Base-by-base conservation (phyloP, 2,329 filamentous ascomycete genomes). In the Talaromyces sp. region DNA sequence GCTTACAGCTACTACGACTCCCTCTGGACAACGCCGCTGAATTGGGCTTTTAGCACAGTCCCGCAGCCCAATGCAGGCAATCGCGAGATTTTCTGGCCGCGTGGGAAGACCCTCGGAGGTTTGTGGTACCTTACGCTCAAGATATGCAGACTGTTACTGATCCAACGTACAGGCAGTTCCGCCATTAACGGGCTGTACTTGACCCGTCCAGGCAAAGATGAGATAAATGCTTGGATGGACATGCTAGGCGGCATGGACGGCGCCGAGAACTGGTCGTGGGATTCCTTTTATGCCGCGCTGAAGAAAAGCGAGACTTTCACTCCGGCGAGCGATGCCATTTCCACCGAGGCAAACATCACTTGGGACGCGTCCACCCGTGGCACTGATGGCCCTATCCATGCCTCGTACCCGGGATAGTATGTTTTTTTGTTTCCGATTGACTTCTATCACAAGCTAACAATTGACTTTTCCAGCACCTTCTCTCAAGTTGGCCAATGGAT, bases 161-260 rank as follows among this genome's bases (percentile, higher is more conserved):
- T 46, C 10, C 24, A n/a, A 11, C 24, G 10, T 52, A 52, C 56
- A 73, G 71, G 71, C 26, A 71, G 70, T 60, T 74, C 72, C 8
- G 72, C 72, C 27, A 74, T 74, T 62, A 74, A 74, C 55, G 72
- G 72, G 3, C 24, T 74, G 38, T 74, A 74, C 55, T 60, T 74
- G 65, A 74, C 72, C 26, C 70, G 71, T 4, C 72, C 72, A 0
- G 71, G 70, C 5, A 63, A 72, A 56, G 64, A 67, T 43, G 72
- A 74, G 50, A 64, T 74, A 59, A 69, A 73, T 64, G 70, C 71
- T 4, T 74, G 72, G 72, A 62, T 67, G 61, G 63, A 65, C 11
- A 62, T 74, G 66, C 64, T 74, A 7, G 69, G 67, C 26, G 68
- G 70, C 35, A 73, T 74, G 72, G 68, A 72, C 6, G 72, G 71